Evolutionary conservation across 257 asterid genomes (phyloP).

Genomic region (Solanum phureja): DNA sequence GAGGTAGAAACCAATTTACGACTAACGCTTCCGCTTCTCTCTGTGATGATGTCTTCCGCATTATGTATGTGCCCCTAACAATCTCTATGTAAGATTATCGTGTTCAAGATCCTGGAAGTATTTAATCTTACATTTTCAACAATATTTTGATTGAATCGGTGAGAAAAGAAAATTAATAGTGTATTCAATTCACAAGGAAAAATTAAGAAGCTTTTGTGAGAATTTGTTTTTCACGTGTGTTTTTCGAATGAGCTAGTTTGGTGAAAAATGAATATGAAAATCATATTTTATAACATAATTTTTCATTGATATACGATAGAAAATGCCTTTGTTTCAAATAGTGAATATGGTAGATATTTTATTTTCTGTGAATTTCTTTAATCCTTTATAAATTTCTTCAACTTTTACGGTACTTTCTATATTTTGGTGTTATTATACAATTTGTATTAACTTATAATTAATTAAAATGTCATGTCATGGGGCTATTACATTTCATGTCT

Average conservation of each 20-base stretch:
- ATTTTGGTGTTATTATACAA: not conserved
- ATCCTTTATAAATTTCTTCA: not conserved
- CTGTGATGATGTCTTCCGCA: too few species aligned
- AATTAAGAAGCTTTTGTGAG: not conserved
- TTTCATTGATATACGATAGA: too few species aligned
- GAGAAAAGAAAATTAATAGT: not conserved
- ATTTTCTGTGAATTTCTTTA: not conserved
- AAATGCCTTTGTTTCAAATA: not conserved
- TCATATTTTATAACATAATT: not conserved
- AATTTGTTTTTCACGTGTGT: not conserved
- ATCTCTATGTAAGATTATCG: too few species aligned
- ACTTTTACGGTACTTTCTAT: not conserved
- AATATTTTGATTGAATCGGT: too few species aligned
- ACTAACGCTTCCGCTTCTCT: too few species aligned
- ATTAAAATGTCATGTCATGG: not conserved
- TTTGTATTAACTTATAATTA: too few species aligned
- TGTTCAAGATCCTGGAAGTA: too few species aligned
- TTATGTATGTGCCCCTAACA: too few species aligned
- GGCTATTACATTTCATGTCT: not conserved
- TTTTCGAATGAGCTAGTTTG: too few species aligned
- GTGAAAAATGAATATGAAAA: too few species aligned
- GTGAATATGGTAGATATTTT: not conserved
- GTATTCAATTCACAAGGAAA: not conserved
- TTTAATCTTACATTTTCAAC: too few species aligned
- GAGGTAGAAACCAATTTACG: too few species aligned